phyloP scores from a whole-genome alignment of 495 filamentous ascomycete species.

The Penicillium lagena region DNA sequence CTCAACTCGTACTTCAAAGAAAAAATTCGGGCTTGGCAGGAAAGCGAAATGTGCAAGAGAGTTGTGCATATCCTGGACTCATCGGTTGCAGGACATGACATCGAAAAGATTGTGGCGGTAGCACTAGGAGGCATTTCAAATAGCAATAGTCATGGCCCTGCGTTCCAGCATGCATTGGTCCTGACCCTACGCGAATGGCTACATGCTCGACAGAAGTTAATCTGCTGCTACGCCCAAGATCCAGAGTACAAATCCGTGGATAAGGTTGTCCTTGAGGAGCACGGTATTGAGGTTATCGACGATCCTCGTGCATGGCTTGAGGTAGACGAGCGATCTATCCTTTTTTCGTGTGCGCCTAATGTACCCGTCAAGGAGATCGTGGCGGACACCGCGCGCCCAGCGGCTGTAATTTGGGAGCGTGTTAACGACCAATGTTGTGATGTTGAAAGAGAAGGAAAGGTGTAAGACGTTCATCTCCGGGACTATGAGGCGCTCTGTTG shows the following conservation, averaged over 20 bases:
- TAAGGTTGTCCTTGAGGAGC: constrained; percentile 10
- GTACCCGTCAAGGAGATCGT: constrained; percentile 26
- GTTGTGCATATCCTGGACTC: constrained; percentile 2
- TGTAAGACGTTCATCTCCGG: not conserved
- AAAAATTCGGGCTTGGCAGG: constrained; percentile 1
- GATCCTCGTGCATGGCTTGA: constrained; percentile 27
- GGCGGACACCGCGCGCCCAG: constrained; percentile 24
- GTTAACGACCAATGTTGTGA: constrained; percentile 1
- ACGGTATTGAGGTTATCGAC: constrained; percentile 15
- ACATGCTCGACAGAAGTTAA: not conserved
- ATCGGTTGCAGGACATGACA: not conserved
- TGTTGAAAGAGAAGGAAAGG: not conserved
- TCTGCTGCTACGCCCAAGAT: constrained; percentile 20
- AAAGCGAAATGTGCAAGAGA: constrained; percentile 1
- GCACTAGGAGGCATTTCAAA: constrained; percentile 7
- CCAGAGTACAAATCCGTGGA: constrained; percentile 16
- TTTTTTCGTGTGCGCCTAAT: constrained; percentile 21
- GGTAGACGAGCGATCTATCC: constrained; percentile 20
- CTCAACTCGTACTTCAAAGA: not conserved
- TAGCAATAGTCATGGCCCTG: not conserved
- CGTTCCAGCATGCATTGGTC: constrained; percentile 9
- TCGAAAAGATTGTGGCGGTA: constrained; percentile 8
- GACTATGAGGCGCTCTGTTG: not conserved
- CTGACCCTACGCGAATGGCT: constrained; percentile 9
- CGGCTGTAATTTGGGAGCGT: constrained; percentile 23